Evolutionary conservation across 1,284 basidiomycete species (phyloP).

Genomic region (Puccinia polysora): DNA sequence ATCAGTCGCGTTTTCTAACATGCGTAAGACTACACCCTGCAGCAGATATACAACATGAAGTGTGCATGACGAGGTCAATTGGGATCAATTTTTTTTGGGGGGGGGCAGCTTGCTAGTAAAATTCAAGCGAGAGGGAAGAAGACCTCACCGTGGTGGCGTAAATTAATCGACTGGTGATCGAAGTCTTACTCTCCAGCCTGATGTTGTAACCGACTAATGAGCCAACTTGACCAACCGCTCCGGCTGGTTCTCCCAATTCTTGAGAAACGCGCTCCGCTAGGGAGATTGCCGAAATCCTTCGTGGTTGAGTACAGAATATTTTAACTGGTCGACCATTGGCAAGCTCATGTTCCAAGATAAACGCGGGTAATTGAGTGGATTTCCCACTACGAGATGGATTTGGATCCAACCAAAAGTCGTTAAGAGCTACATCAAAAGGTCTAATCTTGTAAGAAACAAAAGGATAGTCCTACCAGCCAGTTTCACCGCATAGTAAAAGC

Average conservation of each 20-base stretch:
- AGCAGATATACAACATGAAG: slow-evolving; percentile 50
- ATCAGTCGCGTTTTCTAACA: slow-evolving; percentile 81
- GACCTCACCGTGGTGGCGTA: slow-evolving; percentile 64
- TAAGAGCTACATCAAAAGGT: neutral
- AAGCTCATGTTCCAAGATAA: slow-evolving; percentile 86
- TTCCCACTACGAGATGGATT: slow-evolving; percentile 73
- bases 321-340: slow-evolving; percentile 77
- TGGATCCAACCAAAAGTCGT: neutral
- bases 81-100: slow-evolving; percentile 12
- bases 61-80: slow-evolving; percentile 41
- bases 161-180: slow-evolving; percentile 54
- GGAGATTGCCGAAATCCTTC: slow-evolving; percentile 94
- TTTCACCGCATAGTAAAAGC: slow-evolving; percentile 91
- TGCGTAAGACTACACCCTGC: slow-evolving; percentile 94
- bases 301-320: slow-evolving; percentile 92
- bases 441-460: too few relatives aligned
- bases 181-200: slow-evolving; percentile 70
- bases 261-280: slow-evolving; percentile 90
- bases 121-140: neutral
- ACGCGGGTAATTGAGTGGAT: slow-evolving; percentile 92
- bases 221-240: slow-evolving; percentile 69
- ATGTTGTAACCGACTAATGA: slow-evolving; percentile 95
- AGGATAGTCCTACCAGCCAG: slow-evolving; percentile 68
- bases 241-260: slow-evolving; percentile 81
- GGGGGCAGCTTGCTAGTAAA: neutral